Evolutionary conservation across 2,329 filamentous ascomycete genomes (phyloP), one percentile per base, ranked within the genome.

Genomic region (Graphilbum ipis-grandicollis): DNA sequence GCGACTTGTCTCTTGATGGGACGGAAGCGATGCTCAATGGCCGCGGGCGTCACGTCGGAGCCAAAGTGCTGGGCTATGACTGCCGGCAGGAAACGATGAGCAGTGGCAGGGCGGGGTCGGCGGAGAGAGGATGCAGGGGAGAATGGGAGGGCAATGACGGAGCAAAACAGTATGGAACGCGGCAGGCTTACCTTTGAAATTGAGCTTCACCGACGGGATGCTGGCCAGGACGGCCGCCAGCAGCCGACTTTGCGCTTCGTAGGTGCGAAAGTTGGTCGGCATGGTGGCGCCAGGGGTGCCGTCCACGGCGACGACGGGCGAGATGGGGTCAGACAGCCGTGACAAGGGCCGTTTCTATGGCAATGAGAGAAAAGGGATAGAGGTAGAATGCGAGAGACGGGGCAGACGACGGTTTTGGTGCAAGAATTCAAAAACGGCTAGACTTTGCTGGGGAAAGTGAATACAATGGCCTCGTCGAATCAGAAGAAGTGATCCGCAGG

Each of bases 181-280:
- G 14, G 2, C 18, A 5, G 47, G 36, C 68, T 57, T 63, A 78
- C 73, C 70, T 47, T 66, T 68, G 51, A 68, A 75, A 50, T 77
- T 70, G 37, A 75, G 64, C 42, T 65, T 70, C 0, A 68, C 47
- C 0, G 57, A 56, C 0, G 65, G 65, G 37, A 69, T 62, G 3
- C 70, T 68, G 0, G 71, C 73, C 1, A 78, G 55, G 19, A 77
- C 65, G 5, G 73, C 72, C 2, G 70, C 65, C 3, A 77, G 57
- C 26, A 78, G 64, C 33, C 73, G 70, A 17, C 65, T 63, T 44
- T 71, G 68, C 0, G 66, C 60, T 50, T 77, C 71, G 49, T 71
- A 74, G 2, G 59, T 62, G 43, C 65, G 68, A 56, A 75, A 77
- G 45, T 71, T 75, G 13, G 66, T 60, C 38, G 65, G 56, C 67